Conservation (phyloP, 2,329 filamentous ascomycete genomes). For the Trichoderma sp. region DNA sequence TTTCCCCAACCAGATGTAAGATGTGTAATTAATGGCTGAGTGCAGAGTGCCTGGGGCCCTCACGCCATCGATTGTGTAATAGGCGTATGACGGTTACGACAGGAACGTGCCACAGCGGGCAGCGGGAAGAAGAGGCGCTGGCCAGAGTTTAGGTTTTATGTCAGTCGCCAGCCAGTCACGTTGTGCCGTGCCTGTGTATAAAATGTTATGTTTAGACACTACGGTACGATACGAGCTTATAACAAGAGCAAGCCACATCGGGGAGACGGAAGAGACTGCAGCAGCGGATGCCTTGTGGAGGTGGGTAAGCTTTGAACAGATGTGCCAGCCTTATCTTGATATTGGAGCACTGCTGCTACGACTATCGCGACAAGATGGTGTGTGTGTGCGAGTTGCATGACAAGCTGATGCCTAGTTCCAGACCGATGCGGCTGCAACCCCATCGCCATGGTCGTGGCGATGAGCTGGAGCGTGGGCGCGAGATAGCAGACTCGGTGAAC, state of each 20-base stretch:
- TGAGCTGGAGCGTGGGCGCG: not conserved
- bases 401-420: constrained; percentile 12
- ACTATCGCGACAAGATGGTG: not conserved
- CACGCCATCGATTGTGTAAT: constrained; percentile 27
- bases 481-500: not conserved
- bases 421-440: constrained; percentile 10
- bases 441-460: not conserved
- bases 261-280: constrained; percentile 6
- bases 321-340: constrained; percentile 24
- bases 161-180: not conserved
- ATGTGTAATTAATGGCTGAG: not conserved
- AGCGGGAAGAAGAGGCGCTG: constrained; percentile 4
- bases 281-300: constrained; percentile 6
- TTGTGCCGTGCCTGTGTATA: not conserved
- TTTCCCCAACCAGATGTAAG: not conserved
- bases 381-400: not conserved
- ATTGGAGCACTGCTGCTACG: not conserved
- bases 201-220: not conserved
- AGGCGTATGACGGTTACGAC: constrained; percentile 24
- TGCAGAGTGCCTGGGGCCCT: constrained; percentile 1
- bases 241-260: constrained; percentile 12
- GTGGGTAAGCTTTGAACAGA: constrained; percentile 19
- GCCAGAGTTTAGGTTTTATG: not conserved
- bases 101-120: constrained; percentile 23
- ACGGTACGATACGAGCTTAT: not conserved